Evolutionary conservation across 768 basidiomycete species (phyloP), one percentile per base, ranked within the genome.

Genomic region (Tulasnella sp.): DNA sequence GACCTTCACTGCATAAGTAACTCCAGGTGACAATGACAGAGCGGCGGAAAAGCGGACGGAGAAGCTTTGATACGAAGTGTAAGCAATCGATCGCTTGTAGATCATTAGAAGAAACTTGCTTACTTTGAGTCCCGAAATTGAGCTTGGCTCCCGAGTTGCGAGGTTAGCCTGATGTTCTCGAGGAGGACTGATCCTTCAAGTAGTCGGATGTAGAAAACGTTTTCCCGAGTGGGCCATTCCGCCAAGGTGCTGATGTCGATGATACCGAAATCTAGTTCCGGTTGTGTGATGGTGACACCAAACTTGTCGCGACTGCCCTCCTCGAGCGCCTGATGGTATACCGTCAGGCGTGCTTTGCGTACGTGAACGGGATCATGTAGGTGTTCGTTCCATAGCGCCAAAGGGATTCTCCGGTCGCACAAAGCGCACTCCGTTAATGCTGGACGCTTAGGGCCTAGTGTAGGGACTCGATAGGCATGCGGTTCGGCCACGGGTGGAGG

Each of bases 291-390:
- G n/a, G 37, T 44, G n/a, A 78, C 69, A 28, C 77, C 60, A 42
- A 44, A 78, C 69, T 78, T 78, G 60, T 78, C 77, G 20, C 60
- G 50, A 22, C 60, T 60, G 11, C 77, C 60, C 24, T 78, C 77
- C 28, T 76, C 76, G 37, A 76, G 76, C 6, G 76, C 44, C 3
- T 46, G 8, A 28, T 46, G 41, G 16, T 76, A 76, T n/a, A 40
- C 41, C n/a, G 46, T n/a, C 41, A 46, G 11, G 18, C 46, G 42
- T 16, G 46, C 46, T 37, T 54, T 76, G 3, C 76, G 46, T 2
- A 31, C 54, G 28, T 76, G 76, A 9, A 22, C 2, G 20, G 76
- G 76, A 37, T 46, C 46, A 7, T 31, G 64, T 2, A 50, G 24
- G 22, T 76, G 76, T 31, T 50, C 54, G 28, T 37, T 20, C 76